These are phyloP conservation scores for Phytophthora sojae DNA, from an alignment of 352 stramenopile genomes.

Conservation along the genomic window DNA sequence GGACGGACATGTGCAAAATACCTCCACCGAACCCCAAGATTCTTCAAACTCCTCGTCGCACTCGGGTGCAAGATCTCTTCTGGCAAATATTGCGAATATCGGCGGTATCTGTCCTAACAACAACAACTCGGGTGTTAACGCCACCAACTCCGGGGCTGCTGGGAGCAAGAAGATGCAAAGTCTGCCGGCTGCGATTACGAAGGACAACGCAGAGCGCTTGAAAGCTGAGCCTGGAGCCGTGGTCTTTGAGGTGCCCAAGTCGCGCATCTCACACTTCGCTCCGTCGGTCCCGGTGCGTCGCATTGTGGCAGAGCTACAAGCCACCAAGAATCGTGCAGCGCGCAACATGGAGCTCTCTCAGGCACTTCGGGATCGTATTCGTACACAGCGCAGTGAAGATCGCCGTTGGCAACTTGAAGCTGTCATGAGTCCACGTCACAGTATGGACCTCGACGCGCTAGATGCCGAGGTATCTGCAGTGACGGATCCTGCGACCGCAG, in stretches of 20 bases:
- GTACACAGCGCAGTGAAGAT: slow-evolving; percentile 46
- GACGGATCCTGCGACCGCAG: slow-evolving; percentile 1
- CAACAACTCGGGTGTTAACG: slow-evolving; percentile 8
- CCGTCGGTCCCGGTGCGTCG: slow-evolving; percentile 66
- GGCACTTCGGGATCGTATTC: slow-evolving; percentile 66
- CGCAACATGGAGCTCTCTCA: slow-evolving; percentile 78
- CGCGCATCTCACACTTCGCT: slow-evolving; percentile 65
- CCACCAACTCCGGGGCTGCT: not conserved
- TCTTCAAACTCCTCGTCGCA: slow-evolving; percentile 15
- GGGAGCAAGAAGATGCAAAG: slow-evolving; percentile 56
- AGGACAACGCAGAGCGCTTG: slow-evolving; percentile 20
- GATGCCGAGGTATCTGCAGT: slow-evolving; percentile 16
- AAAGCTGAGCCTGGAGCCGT: slow-evolving; percentile 8
- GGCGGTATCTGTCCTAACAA: not conserved
- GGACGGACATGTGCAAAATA: slow-evolving; percentile 9
- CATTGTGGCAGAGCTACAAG: slow-evolving; percentile 76
- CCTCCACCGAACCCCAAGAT: slow-evolving; percentile 28
- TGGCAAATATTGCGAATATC: not conserved
- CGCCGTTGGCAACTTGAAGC: slow-evolving; percentile 53
- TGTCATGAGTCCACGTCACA: slow-evolving; percentile 46
- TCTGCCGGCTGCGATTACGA: slow-evolving; percentile 37
- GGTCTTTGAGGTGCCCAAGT: slow-evolving; percentile 57
- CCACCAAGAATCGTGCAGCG: slow-evolving; percentile 60
- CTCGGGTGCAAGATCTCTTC: slow-evolving; percentile 23
- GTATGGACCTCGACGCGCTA: slow-evolving; percentile 28